Conservation (phyloP, 106 monocot genomes). For the Gastrodia elata region DNA sequence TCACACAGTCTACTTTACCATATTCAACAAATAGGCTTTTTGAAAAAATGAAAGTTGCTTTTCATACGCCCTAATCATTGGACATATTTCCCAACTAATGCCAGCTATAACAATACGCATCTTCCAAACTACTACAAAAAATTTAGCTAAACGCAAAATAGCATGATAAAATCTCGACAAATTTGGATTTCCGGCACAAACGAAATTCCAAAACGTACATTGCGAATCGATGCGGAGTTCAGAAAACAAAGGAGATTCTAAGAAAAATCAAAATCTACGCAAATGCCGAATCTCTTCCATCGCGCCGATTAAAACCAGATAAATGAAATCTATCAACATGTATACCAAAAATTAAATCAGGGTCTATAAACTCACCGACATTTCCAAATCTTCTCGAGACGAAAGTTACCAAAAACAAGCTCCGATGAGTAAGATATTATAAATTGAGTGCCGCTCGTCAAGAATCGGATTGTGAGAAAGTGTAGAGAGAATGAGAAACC, state of each 20-base stretch:
- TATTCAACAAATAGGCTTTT: not conserved
- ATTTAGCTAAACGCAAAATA: not conserved
- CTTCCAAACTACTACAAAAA: not conserved
- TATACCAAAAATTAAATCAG: not conserved
- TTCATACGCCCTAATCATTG: not conserved
- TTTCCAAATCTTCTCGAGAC: not conserved
- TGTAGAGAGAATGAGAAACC: too few species aligned
- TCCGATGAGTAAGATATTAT: not conserved
- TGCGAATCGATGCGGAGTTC: not conserved
- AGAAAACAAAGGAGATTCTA: not conserved
- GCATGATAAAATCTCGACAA: not conserved
- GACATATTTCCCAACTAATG: not conserved
- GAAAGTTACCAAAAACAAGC: not conserved
- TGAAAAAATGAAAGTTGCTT: not conserved
- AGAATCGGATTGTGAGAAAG: too few species aligned
- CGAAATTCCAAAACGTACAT: not conserved
- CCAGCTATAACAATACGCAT: not conserved
- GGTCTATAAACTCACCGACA: slow-evolving; percentile 5
- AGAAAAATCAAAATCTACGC: not conserved
- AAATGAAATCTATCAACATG: not conserved
- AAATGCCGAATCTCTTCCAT: not conserved
- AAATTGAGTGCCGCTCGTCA: not conserved
- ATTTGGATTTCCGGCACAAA: not conserved
- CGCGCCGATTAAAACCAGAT: not conserved
- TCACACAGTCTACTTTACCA: not conserved